Base-by-base conservation (phyloP, 345 rosid species). In the Combretum micranthum region DNA sequence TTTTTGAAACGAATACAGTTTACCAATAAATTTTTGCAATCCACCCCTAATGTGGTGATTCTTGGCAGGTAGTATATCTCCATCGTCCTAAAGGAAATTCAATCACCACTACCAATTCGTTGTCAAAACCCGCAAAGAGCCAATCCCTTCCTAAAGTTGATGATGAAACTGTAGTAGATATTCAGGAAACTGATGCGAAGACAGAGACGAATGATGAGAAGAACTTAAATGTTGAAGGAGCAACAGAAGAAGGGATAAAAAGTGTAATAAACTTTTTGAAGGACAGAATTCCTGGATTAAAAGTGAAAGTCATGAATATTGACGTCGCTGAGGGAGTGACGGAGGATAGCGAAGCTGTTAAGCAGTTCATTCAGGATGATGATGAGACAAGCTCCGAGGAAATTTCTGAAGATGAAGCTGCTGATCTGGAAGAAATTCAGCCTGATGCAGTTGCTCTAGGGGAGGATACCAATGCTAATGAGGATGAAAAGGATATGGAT, bases 201-300 rank as follows among this genome's bases (percentile, higher is more conserved):
- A 52, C 63, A 14, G 91, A 84, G 72, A 71, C 50, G 50, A 81
- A 68, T 63, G 91, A 84, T 55, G 90, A 79, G 63, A 85, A 75
- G 66, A 80, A 80, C 70, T 64, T 84, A 68, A 75, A 79, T 72
- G 63, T 73, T 50, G 93, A 85, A 65, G 95, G 78, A 72, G 83
- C 83, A 42, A 88, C 89, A 46, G 97, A 86, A 76, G 97, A 86
- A 70, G 94, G 94, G 71, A 88, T 93, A 65, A 77, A 83, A 83
- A 86, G 87, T 56, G 95, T 93, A 57, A 79, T 93, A 52, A 86
- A 88, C 45, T 93, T 83, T 79, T 86, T 93, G 42, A 93, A 86
- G 77, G 95, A 93, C 55, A 88, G 82, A 76, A 93, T 93, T 72
- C 96, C 99, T 12, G 99, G 93, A 64, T 58, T 93, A 60, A 88